Evolutionary conservation across 768 basidiomycete species (phyloP).

Genomic region (Naganishia antarctica): DNA sequence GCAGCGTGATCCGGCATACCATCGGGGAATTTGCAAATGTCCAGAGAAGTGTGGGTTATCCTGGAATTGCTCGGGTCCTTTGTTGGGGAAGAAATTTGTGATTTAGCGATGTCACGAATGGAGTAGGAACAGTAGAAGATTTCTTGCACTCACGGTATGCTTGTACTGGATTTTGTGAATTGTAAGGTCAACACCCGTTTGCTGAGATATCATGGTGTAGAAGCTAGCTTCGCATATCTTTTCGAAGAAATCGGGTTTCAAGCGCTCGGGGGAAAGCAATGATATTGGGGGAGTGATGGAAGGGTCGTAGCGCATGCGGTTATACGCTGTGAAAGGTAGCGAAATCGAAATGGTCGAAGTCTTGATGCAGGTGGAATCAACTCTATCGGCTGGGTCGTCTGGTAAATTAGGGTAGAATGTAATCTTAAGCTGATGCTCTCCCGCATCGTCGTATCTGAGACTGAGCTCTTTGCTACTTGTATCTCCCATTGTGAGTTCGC

Average conservation of each 20-base stretch:
- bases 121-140: neutral
- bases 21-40: slow-evolving; percentile 10
- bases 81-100: neutral
- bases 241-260: slow-evolving; percentile 18
- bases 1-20: neutral
- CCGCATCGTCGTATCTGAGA: slow-evolving; percentile 60
- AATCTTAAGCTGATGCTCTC: slow-evolving; percentile 71
- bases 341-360: slow-evolving; percentile 65
- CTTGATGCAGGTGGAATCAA: slow-evolving; percentile 34
- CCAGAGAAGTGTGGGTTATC: neutral
- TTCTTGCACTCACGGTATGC: slow-evolving; percentile 1
- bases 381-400: slow-evolving; percentile 33
- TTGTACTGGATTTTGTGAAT: slow-evolving; percentile 6
- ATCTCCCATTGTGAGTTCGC: slow-evolving; percentile 60
- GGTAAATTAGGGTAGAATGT: slow-evolving; percentile 62
- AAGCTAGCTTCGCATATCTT: slow-evolving; percentile 11
- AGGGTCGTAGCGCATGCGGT: slow-evolving; percentile 57
- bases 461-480: slow-evolving; percentile 61
- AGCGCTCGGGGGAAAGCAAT: neutral
- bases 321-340: slow-evolving; percentile 59
- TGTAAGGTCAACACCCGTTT: slow-evolving; percentile 3
- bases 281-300: slow-evolving; percentile 46
- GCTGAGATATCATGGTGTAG: neutral
- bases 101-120: neutral
- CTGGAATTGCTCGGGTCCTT: slow-evolving; percentile 8